Evolutionary conservation across 768 basidiomycete species (phyloP).

Genomic region (Imleria badia): DNA sequence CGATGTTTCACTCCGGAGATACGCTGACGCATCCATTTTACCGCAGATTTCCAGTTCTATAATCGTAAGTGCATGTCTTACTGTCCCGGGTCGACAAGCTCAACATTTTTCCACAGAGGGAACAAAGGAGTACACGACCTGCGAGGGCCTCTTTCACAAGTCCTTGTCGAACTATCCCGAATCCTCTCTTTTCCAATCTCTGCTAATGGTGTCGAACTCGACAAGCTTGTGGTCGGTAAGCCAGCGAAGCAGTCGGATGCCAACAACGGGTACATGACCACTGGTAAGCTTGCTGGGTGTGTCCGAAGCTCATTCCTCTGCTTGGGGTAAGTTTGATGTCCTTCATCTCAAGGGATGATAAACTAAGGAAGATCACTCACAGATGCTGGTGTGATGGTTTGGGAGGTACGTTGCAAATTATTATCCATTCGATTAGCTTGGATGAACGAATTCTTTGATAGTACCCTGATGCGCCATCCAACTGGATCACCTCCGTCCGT

Average conservation of each 20-base stretch:
- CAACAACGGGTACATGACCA: conserved; percentile 50
- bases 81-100: too few relatives aligned
- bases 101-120: conserved; percentile 28
- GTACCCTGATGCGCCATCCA: too few relatives aligned
- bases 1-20: background rate
- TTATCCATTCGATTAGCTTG: too few relatives aligned
- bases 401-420: too few relatives aligned
- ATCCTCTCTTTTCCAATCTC: conserved; percentile 47
- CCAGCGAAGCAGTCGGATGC: conserved; percentile 37
- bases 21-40: background rate
- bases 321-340: conserved; percentile 11
- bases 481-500: too few relatives aligned
- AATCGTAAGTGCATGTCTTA: background rate
- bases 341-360: background rate
- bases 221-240: conserved; percentile 56
- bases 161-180: conserved; percentile 42
- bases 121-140: conserved; percentile 36
- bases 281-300: too few relatives aligned
- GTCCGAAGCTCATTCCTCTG: conserved; percentile 37
- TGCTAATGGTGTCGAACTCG: conserved; percentile 39
- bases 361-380: background rate
- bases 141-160: conserved; percentile 36
- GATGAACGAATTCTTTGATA: too few relatives aligned
- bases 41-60: background rate
- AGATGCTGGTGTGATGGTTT: too few relatives aligned